Evolutionary conservation across 139 green algal genomes (phyloP), one percentile per base, ranked within the genome.

Genomic region (Asterochloris sp.): DNA sequence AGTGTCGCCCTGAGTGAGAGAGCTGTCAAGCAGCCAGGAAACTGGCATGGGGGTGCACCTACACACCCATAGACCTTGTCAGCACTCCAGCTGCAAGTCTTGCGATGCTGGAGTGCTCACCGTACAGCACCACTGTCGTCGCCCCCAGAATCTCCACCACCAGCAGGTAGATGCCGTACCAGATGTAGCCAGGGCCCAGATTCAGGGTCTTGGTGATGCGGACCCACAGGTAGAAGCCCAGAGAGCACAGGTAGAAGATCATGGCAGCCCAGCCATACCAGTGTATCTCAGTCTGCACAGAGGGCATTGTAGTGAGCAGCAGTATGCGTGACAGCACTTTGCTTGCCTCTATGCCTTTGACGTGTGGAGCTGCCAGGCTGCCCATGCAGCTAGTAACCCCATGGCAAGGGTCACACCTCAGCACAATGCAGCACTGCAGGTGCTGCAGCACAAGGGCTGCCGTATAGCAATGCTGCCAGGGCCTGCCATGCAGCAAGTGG

Each of bases 161-260:
- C 75, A 85, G 75, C 73, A 92, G 83, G 16, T 89, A 67, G 47
- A 85, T 80, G 61, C 89, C 86, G 62, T 86, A 89, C 84, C 69
- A 73, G 29, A 78, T 69, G 60, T 74, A 83, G 54, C 69, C 62
- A 9, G 60, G 47, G 23, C 86, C 89, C 78, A 92, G 85, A 66
- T 87, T 83, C 62, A 92, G 85, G 11, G 89, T 91, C 61, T 92
- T 83, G 29, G 87, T 64, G 69, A 85, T 85, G 62, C 89, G 85
- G 28, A 90, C 85, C 54, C 63, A 87, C 74, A 92, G 54, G 86
- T 92, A 92, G 85, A 88, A 90, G 74, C 76, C 28, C 12, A 92
- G 87, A 38, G 85, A 83, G 19, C 47, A 78, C 60, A 88, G 29
- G 81, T 82, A 92, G 74, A 86, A 78, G 38, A 88, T 63, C 69